Evolutionary conservation across 352 stramenopile species (phyloP).

Genomic region (Vaucheria bursata): DNA sequence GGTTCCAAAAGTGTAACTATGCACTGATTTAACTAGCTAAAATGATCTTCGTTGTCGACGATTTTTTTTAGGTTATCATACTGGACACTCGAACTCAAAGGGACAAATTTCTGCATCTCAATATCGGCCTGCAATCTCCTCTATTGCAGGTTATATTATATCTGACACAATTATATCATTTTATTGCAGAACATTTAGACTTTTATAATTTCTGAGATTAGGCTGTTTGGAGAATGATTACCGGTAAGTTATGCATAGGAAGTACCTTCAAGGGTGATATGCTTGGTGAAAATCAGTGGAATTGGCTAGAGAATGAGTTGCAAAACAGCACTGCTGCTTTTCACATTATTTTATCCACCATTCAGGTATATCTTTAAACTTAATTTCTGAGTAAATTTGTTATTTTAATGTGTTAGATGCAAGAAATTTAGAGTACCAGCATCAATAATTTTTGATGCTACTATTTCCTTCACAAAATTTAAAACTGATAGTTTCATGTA

Average conservation of each 20-base stretch:
- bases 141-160: conserved; percentile 1
- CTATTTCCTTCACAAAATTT: too few relatives aligned
- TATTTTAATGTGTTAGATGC: too few relatives aligned
- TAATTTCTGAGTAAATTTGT: too few relatives aligned
- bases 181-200: neutral
- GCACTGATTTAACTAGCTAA: neutral
- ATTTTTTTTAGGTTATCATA: conserved; percentile 19
- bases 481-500: too few relatives aligned
- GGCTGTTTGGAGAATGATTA: conserved; percentile 21
- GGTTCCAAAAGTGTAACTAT: neutral
- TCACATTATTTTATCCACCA: conserved; percentile 45
- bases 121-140: conserved; percentile 13
- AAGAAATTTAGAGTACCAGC: too few relatives aligned
- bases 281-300: conserved; percentile 47
- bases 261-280: conserved; percentile 29
- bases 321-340: conserved; percentile 32
- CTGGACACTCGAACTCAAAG: conserved; percentile 40
- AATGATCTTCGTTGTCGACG: neutral
- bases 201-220: neutral
- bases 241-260: conserved; percentile 33
- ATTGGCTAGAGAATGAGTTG: conserved; percentile 42
- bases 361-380: conserved; percentile 27
- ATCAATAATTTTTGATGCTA: too few relatives aligned
- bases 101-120: conserved; percentile 33
- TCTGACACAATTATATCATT: neutral